phyloP scores from a whole-genome alignment of 202 grass and related monocot genomes.

The Musa balbisiana region DNA sequence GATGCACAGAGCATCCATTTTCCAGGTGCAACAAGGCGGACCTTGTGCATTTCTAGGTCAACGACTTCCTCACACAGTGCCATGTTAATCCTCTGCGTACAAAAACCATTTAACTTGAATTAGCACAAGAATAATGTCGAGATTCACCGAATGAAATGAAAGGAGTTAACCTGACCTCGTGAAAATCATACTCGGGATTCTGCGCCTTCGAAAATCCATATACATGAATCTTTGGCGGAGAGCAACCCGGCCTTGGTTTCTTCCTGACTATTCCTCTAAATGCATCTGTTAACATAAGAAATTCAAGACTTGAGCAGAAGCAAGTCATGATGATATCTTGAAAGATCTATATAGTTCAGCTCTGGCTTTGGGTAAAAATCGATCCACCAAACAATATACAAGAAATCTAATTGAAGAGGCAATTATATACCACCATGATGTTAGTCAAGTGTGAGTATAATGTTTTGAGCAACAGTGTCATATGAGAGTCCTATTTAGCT shows the following conservation, averaged over 20 bases:
- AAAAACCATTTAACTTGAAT: conserved; percentile 3
- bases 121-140: neutral
- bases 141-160: neutral
- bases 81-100: conserved; percentile 77
- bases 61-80: conserved; percentile 39
- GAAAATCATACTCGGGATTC: conserved; percentile 71
- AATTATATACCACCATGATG: too few species aligned
- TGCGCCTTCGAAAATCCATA: conserved; percentile 91
- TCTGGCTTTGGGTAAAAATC: neutral
- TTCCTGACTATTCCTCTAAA: conserved; percentile 67
- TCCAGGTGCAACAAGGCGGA: conserved; percentile 80
- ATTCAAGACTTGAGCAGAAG: conserved; percentile 5
- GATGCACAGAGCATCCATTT: conserved; percentile 99
- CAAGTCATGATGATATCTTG: neutral
- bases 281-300: conserved; percentile 44
- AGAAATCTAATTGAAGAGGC: too few species aligned
- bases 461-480: too few species aligned
- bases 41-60: conserved; percentile 55
- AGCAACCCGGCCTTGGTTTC: conserved; percentile 18
- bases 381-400: too few species aligned
- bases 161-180: conserved; percentile 40
- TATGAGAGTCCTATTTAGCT: too few species aligned
- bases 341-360: neutral
- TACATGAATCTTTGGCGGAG: conserved; percentile 72
- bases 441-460: too few species aligned